Evolutionary conservation across 768 basidiomycete species (phyloP).

Genomic region (Rossbeevera mucosa): DNA sequence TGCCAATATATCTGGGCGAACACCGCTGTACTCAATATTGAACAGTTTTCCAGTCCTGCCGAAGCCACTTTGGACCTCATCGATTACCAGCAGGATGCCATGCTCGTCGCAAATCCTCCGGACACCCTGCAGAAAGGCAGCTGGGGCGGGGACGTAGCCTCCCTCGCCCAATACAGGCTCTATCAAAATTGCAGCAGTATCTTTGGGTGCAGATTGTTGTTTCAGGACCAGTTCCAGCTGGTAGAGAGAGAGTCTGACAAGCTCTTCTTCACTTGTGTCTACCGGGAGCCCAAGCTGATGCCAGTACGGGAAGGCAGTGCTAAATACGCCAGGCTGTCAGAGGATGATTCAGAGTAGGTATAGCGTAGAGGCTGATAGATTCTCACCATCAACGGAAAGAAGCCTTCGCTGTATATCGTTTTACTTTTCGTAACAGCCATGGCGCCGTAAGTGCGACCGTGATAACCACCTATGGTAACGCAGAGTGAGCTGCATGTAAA

Average conservation of each 20-base stretch:
- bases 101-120: constrained; percentile 84
- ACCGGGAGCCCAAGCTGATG: constrained; percentile 67
- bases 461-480: constrained; percentile 60
- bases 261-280: constrained; percentile 49
- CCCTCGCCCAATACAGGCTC: constrained; percentile 96
- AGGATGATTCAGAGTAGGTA: not conserved
- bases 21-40: constrained; percentile 76
- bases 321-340: constrained; percentile 84
- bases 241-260: constrained; percentile 63
- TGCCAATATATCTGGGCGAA: constrained; percentile 83
- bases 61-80: constrained; percentile 90
- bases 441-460: constrained; percentile 89
- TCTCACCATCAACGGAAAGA: constrained; percentile 77
- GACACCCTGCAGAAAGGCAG: constrained; percentile 74
- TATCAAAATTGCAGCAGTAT: constrained; percentile 90
- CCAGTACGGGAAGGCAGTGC: constrained; percentile 89
- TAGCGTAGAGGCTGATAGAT: not conserved
- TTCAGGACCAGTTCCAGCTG: constrained; percentile 75
- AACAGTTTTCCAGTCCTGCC: constrained; percentile 83
- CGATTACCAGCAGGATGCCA: constrained; percentile 76
- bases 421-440: constrained; percentile 95
- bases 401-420: constrained; percentile 80
- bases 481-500: constrained; percentile 1
- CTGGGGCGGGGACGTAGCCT: constrained; percentile 87
- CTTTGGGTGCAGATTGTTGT: constrained; percentile 78